Evolutionary conservation across 129 eudicot species (phyloP).

Genomic region (Glebionis coronaria): DNA sequence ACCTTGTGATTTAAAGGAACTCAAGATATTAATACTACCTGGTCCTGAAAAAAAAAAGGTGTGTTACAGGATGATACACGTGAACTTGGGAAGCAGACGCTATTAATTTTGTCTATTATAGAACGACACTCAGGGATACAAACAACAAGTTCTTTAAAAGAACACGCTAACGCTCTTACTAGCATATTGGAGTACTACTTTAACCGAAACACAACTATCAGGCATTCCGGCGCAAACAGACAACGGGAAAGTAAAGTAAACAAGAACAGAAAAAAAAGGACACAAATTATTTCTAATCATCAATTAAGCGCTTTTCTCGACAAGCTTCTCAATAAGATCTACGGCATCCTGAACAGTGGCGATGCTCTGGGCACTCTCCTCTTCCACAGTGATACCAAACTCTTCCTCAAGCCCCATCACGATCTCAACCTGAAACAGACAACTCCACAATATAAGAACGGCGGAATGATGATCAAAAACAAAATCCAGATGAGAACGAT

Average conservation of each 20-base stretch:
- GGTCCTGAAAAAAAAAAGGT: no score
- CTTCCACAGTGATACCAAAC: slow-evolving; percentile 50
- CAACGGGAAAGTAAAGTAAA: slow-evolving; percentile 5
- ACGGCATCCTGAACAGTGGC: slow-evolving; percentile 50
- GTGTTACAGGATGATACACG: no score
- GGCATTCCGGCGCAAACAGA: not conserved
- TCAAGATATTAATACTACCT: no score
- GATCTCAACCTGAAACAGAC: slow-evolving; percentile 47
- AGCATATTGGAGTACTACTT: slow-evolving; percentile 15
- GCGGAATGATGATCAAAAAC: not conserved
- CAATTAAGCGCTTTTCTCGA: slow-evolving; percentile 26
- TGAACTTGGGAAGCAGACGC: no score
- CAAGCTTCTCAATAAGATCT: slow-evolving; percentile 52
- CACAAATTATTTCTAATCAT: not conserved
- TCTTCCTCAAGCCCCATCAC: slow-evolving; percentile 57
- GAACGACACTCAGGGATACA: no score
- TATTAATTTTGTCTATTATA: no score
- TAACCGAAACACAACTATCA: not conserved
- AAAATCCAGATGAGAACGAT: not conserved
- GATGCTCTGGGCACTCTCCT: slow-evolving; percentile 49
- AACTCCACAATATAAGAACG: not conserved
- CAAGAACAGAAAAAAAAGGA: slow-evolving; percentile 14
- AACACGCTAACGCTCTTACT: not conserved
- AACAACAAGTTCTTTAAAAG: no score
- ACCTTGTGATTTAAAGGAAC: no score